Evolutionary conservation across 2,329 filamentous ascomycete genomes (phyloP).

Genomic region (Aotearoamyces nothofagi): DNA sequence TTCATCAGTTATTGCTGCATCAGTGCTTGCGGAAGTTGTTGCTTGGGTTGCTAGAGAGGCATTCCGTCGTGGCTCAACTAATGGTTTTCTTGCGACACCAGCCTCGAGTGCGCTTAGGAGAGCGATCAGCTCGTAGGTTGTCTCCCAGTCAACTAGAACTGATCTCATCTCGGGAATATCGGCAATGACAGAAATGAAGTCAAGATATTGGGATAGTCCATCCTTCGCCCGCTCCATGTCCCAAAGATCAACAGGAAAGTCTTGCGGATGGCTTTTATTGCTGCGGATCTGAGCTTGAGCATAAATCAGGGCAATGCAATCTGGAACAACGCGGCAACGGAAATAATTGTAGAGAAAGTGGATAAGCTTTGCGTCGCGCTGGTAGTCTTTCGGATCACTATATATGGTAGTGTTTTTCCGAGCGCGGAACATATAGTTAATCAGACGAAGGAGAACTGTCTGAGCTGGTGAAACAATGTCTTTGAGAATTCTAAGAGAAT

Average conservation of each 20-base stretch:
- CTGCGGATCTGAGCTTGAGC: slow-evolving; percentile 81
- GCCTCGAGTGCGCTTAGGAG: slow-evolving; percentile 77
- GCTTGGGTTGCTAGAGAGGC: slow-evolving; percentile 18
- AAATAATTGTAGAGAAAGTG: slow-evolving; percentile 91
- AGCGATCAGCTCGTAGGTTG: slow-evolving; percentile 75
- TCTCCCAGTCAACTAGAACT: slow-evolving; percentile 83
- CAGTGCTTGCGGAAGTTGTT: slow-evolving; percentile 22
- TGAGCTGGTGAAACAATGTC: slow-evolving; percentile 94
- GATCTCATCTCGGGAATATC: slow-evolving; percentile 73
- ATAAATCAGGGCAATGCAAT: slow-evolving; percentile 88
- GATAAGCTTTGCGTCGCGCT: slow-evolving; percentile 45
- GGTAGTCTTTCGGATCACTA: slow-evolving; percentile 35
- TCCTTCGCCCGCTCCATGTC: slow-evolving; percentile 97
- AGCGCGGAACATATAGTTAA: slow-evolving; percentile 76
- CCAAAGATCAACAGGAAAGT: slow-evolving; percentile 91
- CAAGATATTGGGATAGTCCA: slow-evolving; percentile 83
- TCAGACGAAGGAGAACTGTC: slow-evolving; percentile 77
- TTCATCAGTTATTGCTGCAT: slow-evolving; percentile 1
- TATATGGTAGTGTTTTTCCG: slow-evolving; percentile 26
- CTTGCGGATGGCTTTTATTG: slow-evolving; percentile 58
- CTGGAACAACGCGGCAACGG: slow-evolving; percentile 80
- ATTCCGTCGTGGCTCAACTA: slow-evolving; percentile 29
- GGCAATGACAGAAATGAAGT: slow-evolving; percentile 81
- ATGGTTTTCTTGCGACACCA: slow-evolving; percentile 69
- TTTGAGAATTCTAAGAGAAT: slow-evolving; percentile 79